Evolutionary conservation across 352 stramenopile genomes (phyloP).

Genomic region (Phytophthora boehmeriae): DNA sequence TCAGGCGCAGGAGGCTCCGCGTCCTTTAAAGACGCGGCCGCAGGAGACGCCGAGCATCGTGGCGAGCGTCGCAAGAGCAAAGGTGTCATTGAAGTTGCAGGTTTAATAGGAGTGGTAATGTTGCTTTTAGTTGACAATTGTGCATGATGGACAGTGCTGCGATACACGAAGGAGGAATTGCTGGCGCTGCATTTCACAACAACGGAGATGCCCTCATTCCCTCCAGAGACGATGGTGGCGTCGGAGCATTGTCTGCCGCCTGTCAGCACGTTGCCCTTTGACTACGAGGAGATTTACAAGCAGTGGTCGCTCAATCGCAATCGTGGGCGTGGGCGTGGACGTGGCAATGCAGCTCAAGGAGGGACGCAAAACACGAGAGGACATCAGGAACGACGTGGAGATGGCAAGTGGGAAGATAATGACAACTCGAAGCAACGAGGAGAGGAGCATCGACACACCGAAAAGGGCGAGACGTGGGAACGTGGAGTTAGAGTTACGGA

Average conservation of each 20-base stretch:
- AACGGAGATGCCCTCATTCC: constrained; percentile 50
- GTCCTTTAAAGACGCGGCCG: constrained; percentile 45
- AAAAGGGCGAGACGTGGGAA: constrained; percentile 63
- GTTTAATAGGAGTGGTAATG: background rate
- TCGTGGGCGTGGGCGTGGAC: constrained; percentile 71
- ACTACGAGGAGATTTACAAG: constrained; percentile 90
- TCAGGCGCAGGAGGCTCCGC: constrained; percentile 37
- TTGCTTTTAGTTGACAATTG: background rate
- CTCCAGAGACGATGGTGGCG: constrained; percentile 67
- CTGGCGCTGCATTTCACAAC: constrained; percentile 73
- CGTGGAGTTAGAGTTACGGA: constrained; percentile 51
- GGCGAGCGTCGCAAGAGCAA: constrained; percentile 70
- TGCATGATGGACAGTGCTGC: constrained; percentile 45
- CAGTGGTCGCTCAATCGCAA: constrained; percentile 86
- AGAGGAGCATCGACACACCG: constrained; percentile 42
- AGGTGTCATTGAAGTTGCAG: constrained; percentile 34
- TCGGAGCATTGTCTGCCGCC: constrained; percentile 72
- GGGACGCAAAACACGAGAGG: constrained; percentile 31
- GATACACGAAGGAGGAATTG: constrained; percentile 84
- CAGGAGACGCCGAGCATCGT: constrained; percentile 40
- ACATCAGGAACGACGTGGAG: constrained; percentile 46
- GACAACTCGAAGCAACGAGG: constrained; percentile 49
- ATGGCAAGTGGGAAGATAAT: constrained; percentile 55
- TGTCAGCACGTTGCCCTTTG: constrained; percentile 77
- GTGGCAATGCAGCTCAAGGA: constrained; percentile 40